Percentiles rank a stretch among this genome's conserved stretches.
Evolutionary conservation across 768 basidiomycete species (phyloP).

Genomic region (Kwoniella dendrophila): DNA sequence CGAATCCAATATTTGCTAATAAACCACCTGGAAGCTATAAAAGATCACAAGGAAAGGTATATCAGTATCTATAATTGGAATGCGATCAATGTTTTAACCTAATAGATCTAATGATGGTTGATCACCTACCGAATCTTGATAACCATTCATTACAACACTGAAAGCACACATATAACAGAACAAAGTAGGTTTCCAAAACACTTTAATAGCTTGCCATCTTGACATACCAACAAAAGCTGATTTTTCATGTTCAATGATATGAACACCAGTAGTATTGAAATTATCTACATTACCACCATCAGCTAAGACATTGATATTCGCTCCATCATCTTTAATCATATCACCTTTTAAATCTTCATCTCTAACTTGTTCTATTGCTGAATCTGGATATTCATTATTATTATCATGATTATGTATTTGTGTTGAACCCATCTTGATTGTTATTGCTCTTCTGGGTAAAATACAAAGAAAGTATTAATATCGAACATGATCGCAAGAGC

Average conservation of each 20-base stretch:
- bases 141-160: slow-evolving; percentile 14
- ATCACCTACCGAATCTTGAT: slow-evolving; percentile 7
- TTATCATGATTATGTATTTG: background rate
- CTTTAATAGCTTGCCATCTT: slow-evolving; percentile 2
- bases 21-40: slow-evolving; percentile 7
- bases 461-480: background rate
- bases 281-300: background rate
- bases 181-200: slow-evolving; percentile 8
- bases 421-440: background rate
- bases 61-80: too few species aligned
- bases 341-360: slow-evolving; percentile 1
- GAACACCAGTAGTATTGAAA: too few species aligned
- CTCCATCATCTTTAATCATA: slow-evolving; percentile 3
- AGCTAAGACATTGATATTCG: slow-evolving; percentile 2
- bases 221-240: slow-evolving; percentile 18
- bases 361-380: too few species aligned
- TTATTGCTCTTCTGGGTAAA: too few species aligned
- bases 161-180: slow-evolving; percentile 10
- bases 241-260: slow-evolving; percentile 4
- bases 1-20: slow-evolving; percentile 19
- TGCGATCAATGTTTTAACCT: too few species aligned
- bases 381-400: too few species aligned
- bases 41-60: background rate
- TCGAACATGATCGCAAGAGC: background rate
- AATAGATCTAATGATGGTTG: too few species aligned